Conservation (phyloP, 345 rosid genomes). For the Moricandia arvensis region DNA sequence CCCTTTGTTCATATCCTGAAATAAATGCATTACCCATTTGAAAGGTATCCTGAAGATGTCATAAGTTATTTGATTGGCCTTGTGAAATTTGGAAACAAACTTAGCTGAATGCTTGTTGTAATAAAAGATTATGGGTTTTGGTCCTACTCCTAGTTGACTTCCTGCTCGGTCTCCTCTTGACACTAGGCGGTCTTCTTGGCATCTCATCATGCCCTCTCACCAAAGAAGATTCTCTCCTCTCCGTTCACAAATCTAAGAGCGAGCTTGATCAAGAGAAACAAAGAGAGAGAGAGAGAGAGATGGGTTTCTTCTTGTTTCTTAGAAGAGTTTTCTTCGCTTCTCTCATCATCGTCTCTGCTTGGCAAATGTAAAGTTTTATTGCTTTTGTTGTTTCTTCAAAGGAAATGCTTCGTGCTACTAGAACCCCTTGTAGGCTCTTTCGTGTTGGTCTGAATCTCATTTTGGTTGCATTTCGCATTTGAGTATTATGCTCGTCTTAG, state of each 20-base stretch:
- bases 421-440: background rate
- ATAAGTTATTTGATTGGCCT: too few relatives aligned
- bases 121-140: background rate
- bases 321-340: constrained; percentile 88
- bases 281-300: constrained; percentile 12
- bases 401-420: background rate
- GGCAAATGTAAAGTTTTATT: constrained; percentile 62
- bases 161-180: background rate
- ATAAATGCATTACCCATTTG: background rate
- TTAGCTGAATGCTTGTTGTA: background rate
- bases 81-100: too few relatives aligned
- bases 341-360: constrained; percentile 80
- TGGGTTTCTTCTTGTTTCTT: constrained; percentile 89
- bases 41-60: too few relatives aligned
- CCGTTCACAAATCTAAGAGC: constrained; percentile 20
- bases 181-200: background rate
- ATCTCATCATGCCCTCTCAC: background rate
- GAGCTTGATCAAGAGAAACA: background rate
- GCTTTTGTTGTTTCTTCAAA: background rate
- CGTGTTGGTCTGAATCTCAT: background rate
- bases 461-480: background rate
- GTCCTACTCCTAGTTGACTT: background rate
- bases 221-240: constrained; percentile 4
- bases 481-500: background rate
- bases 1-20: background rate